Conservation (phyloP, 148 eudicot genomes). For the Arbutus unedo region DNA sequence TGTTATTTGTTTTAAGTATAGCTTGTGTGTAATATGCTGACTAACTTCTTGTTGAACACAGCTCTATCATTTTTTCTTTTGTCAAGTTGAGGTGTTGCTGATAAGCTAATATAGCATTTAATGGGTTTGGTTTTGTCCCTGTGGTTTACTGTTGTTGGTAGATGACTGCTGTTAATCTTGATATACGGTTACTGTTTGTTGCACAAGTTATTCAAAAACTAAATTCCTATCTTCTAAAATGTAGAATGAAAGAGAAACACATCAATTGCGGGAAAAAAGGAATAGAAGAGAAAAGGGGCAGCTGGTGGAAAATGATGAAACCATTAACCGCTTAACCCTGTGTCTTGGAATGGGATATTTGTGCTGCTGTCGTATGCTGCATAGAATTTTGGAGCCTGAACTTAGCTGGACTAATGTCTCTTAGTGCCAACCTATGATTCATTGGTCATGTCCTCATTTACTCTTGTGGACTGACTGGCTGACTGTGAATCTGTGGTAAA, state of each 20-base stretch:
- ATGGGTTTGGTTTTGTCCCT: neutral
- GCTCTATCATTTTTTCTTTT: neutral
- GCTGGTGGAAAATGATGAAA: neutral
- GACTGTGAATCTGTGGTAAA: neutral
- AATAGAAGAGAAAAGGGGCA: neutral
- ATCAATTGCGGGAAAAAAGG: neutral
- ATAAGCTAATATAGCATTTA: neutral
- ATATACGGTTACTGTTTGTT: neutral
- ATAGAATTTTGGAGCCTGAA: neutral
- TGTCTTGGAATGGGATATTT: neutral
- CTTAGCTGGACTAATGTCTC: neutral
- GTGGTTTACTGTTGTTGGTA: neutral
- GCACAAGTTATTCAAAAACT: neutral
- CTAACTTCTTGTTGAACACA: neutral
- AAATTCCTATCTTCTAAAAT: neutral
- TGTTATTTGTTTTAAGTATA: neutral
- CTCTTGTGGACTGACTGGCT: neutral
- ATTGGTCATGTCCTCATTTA: slow-evolving; percentile 5
- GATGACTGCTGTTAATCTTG: neutral
- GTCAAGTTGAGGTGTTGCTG: neutral
- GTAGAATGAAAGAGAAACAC: neutral
- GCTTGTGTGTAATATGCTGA: neutral
- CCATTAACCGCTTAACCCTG: neutral
- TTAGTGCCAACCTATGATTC: neutral
- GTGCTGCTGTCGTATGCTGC: neutral